Percentiles rank a stretch among this genome's conserved stretches.
Evolutionary conservation across 768 basidiomycete genomes (phyloP).

Genomic region (Baorangia bicolor): DNA sequence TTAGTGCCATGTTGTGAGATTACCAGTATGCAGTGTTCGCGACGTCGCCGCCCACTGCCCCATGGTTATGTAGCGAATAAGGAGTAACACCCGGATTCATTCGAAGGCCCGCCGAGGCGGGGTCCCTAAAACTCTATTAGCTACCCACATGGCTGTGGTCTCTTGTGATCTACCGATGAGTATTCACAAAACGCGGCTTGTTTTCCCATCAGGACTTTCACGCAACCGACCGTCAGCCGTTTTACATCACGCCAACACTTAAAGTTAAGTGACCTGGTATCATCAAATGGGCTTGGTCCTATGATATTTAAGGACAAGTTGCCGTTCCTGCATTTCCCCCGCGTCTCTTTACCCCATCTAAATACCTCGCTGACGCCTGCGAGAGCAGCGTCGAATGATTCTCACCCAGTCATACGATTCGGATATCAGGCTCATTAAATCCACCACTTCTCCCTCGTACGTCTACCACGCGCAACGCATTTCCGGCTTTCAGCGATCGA

Average conservation of each 20-base stretch:
- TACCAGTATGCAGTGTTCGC: not conserved
- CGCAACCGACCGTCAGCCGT: slow-evolving; percentile 31
- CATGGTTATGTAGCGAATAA: slow-evolving; percentile 1
- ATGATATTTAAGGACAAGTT: slow-evolving; percentile 33
- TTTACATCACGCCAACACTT: slow-evolving; percentile 35
- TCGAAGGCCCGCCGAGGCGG: slow-evolving; percentile 7
- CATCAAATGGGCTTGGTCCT: slow-evolving; percentile 17
- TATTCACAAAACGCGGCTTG: slow-evolving; percentile 1
- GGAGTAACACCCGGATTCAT: not conserved
- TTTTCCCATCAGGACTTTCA: slow-evolving; percentile 30
- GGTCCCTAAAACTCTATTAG: slow-evolving; percentile 35
- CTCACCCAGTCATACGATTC: slow-evolving; percentile 22
- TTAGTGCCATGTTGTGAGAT: slow-evolving; percentile 1
- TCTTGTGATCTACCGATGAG: slow-evolving; percentile 26
- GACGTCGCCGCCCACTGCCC: not conserved
- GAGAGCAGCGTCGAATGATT: slow-evolving; percentile 25
- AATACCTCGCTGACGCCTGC: slow-evolving; percentile 14
- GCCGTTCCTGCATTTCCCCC: slow-evolving; percentile 10
- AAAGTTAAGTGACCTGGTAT: slow-evolving; percentile 29
- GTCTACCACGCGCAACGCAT: slow-evolving; percentile 16
- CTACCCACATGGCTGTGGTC: slow-evolving; percentile 17
- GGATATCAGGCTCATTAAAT: slow-evolving; percentile 29
- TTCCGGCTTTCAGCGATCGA: slow-evolving; percentile 12
- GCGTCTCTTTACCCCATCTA: slow-evolving; percentile 8
- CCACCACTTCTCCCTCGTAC: slow-evolving; percentile 25